phyloP scores from a whole-genome alignment of 495 filamentous ascomycete species.

The Alectoria sarmentosa region DNA sequence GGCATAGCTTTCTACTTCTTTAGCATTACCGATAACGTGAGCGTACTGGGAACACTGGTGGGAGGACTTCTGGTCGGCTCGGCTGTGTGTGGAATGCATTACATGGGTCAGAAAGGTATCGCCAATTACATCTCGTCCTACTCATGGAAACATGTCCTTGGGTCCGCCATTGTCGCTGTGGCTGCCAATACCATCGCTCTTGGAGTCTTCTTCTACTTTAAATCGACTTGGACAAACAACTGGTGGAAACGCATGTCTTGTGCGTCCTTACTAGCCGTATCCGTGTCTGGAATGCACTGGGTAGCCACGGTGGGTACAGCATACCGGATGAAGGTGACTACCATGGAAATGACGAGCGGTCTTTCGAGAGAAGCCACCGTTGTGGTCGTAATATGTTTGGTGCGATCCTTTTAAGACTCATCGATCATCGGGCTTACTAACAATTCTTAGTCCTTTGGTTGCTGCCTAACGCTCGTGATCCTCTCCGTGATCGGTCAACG shows the following conservation, averaged over 20 bases:
- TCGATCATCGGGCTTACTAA: constrained; percentile 8
- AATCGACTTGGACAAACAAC: constrained; percentile 67
- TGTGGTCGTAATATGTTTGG: constrained; percentile 58
- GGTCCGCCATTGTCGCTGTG: constrained; percentile 63
- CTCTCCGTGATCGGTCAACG: constrained; percentile 53
- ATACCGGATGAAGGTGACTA: constrained; percentile 44
- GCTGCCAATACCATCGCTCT: constrained; percentile 60
- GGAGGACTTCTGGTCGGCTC: constrained; percentile 63
- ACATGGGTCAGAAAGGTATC: constrained; percentile 77
- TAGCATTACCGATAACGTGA: constrained; percentile 48
- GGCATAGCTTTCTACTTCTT: constrained; percentile 62
- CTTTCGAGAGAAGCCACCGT: constrained; percentile 51
- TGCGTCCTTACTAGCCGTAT: constrained; percentile 59
- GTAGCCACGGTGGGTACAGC: constrained; percentile 63
- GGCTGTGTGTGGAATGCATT: constrained; percentile 84
- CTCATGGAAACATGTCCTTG: constrained; percentile 49
- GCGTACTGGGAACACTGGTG: constrained; percentile 48
- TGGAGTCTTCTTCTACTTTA: constrained; percentile 68
- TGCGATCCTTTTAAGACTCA: constrained; percentile 30
- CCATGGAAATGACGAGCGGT: constrained; percentile 28
- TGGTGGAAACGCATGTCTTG: constrained; percentile 67
- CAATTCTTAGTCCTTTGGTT: constrained; percentile 44
- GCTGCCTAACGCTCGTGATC: constrained; percentile 51
- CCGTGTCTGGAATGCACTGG: constrained; percentile 88
- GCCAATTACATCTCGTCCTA: constrained; percentile 66